phyloP scores from a whole-genome alignment of 108 stramenopile genomes.

The Pseudonitzschia multiseries region DNA sequence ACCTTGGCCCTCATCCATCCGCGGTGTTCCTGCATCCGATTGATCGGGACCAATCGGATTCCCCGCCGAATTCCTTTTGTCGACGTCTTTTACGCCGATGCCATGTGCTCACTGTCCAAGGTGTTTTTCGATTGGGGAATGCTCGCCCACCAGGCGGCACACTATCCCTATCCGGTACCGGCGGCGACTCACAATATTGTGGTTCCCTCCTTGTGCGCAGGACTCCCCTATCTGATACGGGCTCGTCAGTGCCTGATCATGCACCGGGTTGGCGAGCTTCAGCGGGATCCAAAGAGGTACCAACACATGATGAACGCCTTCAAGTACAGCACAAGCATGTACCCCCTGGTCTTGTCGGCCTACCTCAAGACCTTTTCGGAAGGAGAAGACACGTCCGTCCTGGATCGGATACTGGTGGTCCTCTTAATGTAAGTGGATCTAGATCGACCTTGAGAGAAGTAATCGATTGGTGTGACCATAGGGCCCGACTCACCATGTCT shows the following conservation, averaged over 20 bases:
- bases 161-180: slow-evolving; percentile 80
- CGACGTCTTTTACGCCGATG: slow-evolving; percentile 88
- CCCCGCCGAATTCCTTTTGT: slow-evolving; percentile 79
- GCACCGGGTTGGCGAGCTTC: slow-evolving; percentile 64
- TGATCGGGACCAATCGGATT: slow-evolving; percentile 5
- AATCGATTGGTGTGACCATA: not conserved
- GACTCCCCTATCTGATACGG: slow-evolving; percentile 78
- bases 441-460: not conserved
- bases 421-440: slow-evolving; percentile 47
- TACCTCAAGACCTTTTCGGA: slow-evolving; percentile 67
- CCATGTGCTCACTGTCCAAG: slow-evolving; percentile 78
- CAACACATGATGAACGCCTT: slow-evolving; percentile 81
- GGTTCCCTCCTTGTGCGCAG: slow-evolving; percentile 68
- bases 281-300: slow-evolving; percentile 67
- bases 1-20: slow-evolving; percentile 72
- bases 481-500: not conserved
- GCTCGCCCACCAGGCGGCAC: slow-evolving; percentile 70
- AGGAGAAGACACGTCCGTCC: slow-evolving; percentile 30
- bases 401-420: slow-evolving; percentile 57
- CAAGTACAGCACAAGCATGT: slow-evolving; percentile 79
- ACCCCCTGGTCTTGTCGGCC: slow-evolving; percentile 72
- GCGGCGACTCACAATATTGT: slow-evolving; percentile 64
- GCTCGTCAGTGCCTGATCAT: slow-evolving; percentile 84
- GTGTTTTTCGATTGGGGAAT: slow-evolving; percentile 92
- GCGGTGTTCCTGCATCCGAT: slow-evolving; percentile 55